These are phyloP conservation scores for Nephelium lappaceum DNA, from an alignment of 345 rosid genomes.

Conservation along the genomic window DNA sequence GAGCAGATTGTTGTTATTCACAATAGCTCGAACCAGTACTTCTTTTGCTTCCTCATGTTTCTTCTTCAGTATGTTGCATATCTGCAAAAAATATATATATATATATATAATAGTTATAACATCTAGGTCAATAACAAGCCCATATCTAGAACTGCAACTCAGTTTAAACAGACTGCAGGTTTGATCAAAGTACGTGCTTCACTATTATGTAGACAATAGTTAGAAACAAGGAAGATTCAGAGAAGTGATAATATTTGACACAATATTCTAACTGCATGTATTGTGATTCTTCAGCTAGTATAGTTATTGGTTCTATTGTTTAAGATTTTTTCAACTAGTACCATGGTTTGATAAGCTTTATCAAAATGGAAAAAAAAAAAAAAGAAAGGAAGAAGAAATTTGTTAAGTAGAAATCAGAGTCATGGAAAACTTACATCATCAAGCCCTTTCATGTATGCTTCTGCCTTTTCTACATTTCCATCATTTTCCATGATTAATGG, in stretches of 20 bases:
- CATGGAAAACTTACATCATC: slow-evolving; percentile 62
- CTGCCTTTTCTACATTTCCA: slow-evolving; percentile 69
- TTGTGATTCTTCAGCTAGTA: background rate
- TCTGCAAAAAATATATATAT: slow-evolving; percentile 60
- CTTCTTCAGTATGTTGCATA: slow-evolving; percentile 78
- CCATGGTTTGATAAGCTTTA: background rate
- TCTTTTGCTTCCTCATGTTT: slow-evolving; percentile 89
- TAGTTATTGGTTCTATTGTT: background rate
- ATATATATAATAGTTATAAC: background rate
- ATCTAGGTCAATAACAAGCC: background rate
- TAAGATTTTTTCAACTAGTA: background rate
- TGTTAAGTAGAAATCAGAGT: background rate
- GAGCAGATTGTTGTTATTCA: slow-evolving; percentile 73
- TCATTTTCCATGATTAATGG: slow-evolving; percentile 43
- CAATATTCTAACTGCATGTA: background rate
- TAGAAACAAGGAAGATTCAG: background rate
- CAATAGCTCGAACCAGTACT: slow-evolving; percentile 73
- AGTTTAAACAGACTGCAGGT: background rate
- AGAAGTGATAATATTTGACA: background rate
- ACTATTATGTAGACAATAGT: background rate
- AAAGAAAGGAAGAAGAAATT: background rate
- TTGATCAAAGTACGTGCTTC: background rate
- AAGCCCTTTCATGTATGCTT: slow-evolving; percentile 77
- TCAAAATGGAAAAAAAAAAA: background rate
- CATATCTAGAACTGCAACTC: background rate